A percentile compares a stretch with the other conserved stretches of the same genome.
Conservation (phyloP, 805 yeast species). For the Blastobotrys parvus region DNA sequence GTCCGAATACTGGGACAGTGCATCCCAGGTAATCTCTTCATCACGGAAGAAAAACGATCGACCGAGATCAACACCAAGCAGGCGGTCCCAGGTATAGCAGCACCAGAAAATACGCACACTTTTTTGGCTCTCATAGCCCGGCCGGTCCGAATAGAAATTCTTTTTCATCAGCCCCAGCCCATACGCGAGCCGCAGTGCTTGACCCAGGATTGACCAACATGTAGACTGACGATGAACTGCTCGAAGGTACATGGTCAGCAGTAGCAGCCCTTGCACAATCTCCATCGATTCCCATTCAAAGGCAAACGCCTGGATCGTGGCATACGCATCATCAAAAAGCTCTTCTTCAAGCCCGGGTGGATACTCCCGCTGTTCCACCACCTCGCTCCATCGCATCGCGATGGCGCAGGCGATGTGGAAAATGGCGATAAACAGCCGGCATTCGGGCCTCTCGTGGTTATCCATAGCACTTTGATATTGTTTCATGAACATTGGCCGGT, state of each 20-base stretch:
- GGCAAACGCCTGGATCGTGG: slow-evolving; percentile 32
- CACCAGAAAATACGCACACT: slow-evolving; percentile 48
- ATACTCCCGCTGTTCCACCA: slow-evolving; percentile 18
- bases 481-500: slow-evolving; percentile 45
- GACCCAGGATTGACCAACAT: slow-evolving; percentile 34
- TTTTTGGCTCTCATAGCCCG: slow-evolving; percentile 35
- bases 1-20: slow-evolving; percentile 19
- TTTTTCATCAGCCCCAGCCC: slow-evolving; percentile 38
- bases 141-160: slow-evolving; percentile 6
- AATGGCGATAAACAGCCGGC: slow-evolving; percentile 42
- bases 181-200: slow-evolving; percentile 36
- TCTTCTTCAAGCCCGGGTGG: slow-evolving; percentile 32
- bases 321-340: slow-evolving; percentile 35
- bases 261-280: slow-evolving; percentile 43
- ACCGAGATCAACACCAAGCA: slow-evolving; percentile 47
- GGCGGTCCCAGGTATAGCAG: slow-evolving; percentile 45
- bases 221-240: slow-evolving; percentile 38
- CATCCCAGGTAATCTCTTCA: slow-evolving; percentile 29
- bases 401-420: slow-evolving; percentile 42
- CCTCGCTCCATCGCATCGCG: slow-evolving; percentile 44
- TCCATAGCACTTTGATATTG: slow-evolving; percentile 32
- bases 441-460: slow-evolving; percentile 19
- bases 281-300: slow-evolving; percentile 48
- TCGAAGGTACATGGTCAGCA: slow-evolving; percentile 37
- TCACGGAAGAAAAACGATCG: slow-evolving; percentile 33